Evolutionary conservation across 768 basidiomycete species (phyloP), one percentile per base, ranked within the genome.

Genomic region (Leccinum boreale): DNA sequence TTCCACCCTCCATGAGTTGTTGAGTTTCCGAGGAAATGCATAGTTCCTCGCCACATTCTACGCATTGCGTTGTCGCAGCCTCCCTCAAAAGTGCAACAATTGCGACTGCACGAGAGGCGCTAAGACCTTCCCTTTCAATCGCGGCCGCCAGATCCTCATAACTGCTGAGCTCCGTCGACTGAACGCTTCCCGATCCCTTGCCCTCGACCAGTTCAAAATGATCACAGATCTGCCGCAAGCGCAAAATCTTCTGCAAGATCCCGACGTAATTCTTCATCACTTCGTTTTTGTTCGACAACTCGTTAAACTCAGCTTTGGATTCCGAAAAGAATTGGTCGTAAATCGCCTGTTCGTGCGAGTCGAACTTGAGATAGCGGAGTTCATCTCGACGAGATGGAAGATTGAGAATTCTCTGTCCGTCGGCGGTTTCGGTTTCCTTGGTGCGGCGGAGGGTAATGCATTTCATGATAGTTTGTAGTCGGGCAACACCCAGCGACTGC

Each of bases 201-300:
- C 85, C 86, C 66, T 89, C 81, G 4, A 98, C 89, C 35, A 98
- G 81, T 66, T 93, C 92, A 65, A 83, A 92, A 73, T 99, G 96
- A 69, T 98, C 94, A 74, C 97, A 99, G 50, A 98, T 98, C 77
- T 98, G 96, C 54, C 97, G 90, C 48, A 99, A 81, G 23, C 95
- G 91, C 53, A 99, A 79, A 57, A 98, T 92, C 79, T 95, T 94
- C 74, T 98, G 96, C 63, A 99, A 74, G 66, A 99, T 96, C 55
- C 94, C 93, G 63, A 97, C 97, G 69, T 96, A 97, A 70, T 97
- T 98, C 82, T 97, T 97, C 88, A 95, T 92, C 53, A 97, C 89
- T 71, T 94, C 90, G 65, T 95, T 93, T 73, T 89, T 92, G 72
- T 86, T 80, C 29, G 89, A 85, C 62, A 98, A 78, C 67, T 92